A percentile compares a stretch with the other conserved stretches of the same genome.
Evolutionary conservation across 2,329 filamentous ascomycete genomes (phyloP).

Genomic region (Chaetoscypha palmicola): DNA sequence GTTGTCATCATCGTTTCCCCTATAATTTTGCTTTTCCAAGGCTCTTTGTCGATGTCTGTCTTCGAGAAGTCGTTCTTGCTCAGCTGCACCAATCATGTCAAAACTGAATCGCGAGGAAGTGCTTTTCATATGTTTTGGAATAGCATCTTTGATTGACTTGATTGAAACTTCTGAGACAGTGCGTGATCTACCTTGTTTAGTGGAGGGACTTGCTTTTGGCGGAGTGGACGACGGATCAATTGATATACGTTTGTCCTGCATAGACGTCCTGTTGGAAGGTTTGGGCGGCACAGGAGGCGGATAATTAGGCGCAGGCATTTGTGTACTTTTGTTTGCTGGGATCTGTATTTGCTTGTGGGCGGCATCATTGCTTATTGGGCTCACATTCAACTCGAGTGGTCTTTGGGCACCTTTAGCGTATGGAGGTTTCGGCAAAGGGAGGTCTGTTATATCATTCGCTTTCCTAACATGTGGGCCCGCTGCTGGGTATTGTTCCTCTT

Average conservation of each 20-base stretch:
- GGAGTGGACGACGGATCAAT: slow-evolving; percentile 23
- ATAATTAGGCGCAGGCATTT: slow-evolving; percentile 18
- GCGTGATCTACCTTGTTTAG: slow-evolving; percentile 36
- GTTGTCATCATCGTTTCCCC: slow-evolving; percentile 27
- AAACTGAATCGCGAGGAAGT: slow-evolving; percentile 77
- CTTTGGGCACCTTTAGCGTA: slow-evolving; percentile 25
- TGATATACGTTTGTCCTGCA: slow-evolving; percentile 20
- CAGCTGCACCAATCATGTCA: slow-evolving; percentile 66
- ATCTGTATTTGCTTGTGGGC: slow-evolving; percentile 17
- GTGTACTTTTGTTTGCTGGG: slow-evolving; percentile 12
- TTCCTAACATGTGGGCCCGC: slow-evolving; percentile 31
- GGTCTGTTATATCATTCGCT: slow-evolving; percentile 29
- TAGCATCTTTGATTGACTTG: slow-evolving; percentile 38
- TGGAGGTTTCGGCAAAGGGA: slow-evolving; percentile 26
- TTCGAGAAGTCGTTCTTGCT: slow-evolving; percentile 62
- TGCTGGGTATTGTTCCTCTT: slow-evolving; percentile 37
- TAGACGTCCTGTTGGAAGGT: slow-evolving; percentile 8
- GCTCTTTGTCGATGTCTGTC: slow-evolving; percentile 64
- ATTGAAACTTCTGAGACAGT: slow-evolving; percentile 44
- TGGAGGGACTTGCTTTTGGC: slow-evolving; percentile 18
- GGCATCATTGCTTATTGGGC: slow-evolving; percentile 15
- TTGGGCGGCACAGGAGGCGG: slow-evolving; percentile 24
- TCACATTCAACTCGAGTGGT: slow-evolving; percentile 14
- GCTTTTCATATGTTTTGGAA: slow-evolving; percentile 64
- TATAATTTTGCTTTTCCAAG: slow-evolving; percentile 48